Base-by-base conservation (phyloP, 2,329 filamentous ascomycete genomes). In the Biscogniauxia sp. region DNA sequence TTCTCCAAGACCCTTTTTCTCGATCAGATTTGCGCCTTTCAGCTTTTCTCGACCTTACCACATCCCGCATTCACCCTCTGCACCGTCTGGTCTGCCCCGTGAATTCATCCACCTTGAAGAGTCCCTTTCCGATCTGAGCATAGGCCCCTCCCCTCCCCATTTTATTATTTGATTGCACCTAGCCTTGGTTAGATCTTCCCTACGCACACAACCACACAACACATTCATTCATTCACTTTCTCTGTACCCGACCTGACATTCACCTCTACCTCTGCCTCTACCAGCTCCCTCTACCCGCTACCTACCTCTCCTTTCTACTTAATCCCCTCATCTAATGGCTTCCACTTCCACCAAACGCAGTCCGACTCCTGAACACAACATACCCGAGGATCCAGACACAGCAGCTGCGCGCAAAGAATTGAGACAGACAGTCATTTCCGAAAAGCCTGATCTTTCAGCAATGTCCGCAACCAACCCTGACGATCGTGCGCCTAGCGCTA, bases 371-470 rank as follows among this genome's bases (percentile, higher is more conserved):
- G 64, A 69, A 37, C 58, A 66, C 51, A 59, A 56, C 53, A 53
- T 60, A 20, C 41, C 65, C 20, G 86, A 89, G 67, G 86, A 89
- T 72, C 82, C 84, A 41, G 85, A 86, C 69, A 89, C 86, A 50
- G 84, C 84, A 61, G 85, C 85, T 56, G 80, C 86, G 41, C 82
- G 86, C 63, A 82, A 87, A 68, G 86, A 89, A 75, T 79, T 89
- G 50, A 86, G 84, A 75, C 84, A 88, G 64, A 87, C 86, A 9
- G 81, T 77, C 56, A 88, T 89, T 64, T 88, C 86, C 17, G 85
- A 84, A 67, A 79, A 74, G 64, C 64, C 68, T 55, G 70, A 72
- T 64, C 69, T 70, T 57, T 69, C 68, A 52, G 54, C 64, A 20
- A 69, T 69, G 66, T 61, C 63, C 58, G 51, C 73, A 63, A 61